phyloP scores from a whole-genome alignment of 2,329 filamentous ascomycete genomes.

The Pseudogymnoascus sp. region DNA sequence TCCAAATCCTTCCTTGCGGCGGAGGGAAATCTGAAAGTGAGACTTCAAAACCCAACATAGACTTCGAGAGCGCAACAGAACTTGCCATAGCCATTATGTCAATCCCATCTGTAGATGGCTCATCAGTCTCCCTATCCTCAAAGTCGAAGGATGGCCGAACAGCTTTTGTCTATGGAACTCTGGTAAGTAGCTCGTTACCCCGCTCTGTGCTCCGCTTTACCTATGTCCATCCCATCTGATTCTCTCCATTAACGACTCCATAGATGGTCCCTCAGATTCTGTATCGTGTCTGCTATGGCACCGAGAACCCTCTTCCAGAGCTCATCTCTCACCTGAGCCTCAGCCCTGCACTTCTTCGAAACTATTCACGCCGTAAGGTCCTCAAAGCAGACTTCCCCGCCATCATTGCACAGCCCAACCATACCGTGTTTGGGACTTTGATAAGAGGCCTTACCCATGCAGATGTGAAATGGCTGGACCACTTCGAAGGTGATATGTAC shows the following conservation, averaged over 20 bases:
- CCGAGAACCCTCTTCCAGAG: slow-evolving; percentile 12
- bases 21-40: not conserved
- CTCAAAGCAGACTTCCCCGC: slow-evolving; percentile 69
- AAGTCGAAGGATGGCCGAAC: not conserved
- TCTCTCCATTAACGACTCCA: not conserved
- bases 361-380: slow-evolving; percentile 66
- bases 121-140: not conserved
- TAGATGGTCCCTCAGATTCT: slow-evolving; percentile 8
- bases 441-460: slow-evolving; percentile 71
- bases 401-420: slow-evolving; percentile 50
- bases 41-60: not conserved
- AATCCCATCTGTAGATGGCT: not conserved
- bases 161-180: slow-evolving; percentile 5
- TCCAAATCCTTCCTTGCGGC: not conserved
- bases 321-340: slow-evolving; percentile 46
- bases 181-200: slow-evolving; percentile 2
- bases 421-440: slow-evolving; percentile 64
- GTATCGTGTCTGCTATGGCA: not conserved
- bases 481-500: slow-evolving; percentile 62
- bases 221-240: not conserved
- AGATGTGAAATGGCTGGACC: slow-evolving; percentile 68
- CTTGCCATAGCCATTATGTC: not conserved
- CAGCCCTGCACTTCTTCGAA: slow-evolving; percentile 66
- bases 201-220: not conserved
- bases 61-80: not conserved